Conservation (phyloP, 2,329 filamentous ascomycete genomes). For the Clarireedia monteithiana region DNA sequence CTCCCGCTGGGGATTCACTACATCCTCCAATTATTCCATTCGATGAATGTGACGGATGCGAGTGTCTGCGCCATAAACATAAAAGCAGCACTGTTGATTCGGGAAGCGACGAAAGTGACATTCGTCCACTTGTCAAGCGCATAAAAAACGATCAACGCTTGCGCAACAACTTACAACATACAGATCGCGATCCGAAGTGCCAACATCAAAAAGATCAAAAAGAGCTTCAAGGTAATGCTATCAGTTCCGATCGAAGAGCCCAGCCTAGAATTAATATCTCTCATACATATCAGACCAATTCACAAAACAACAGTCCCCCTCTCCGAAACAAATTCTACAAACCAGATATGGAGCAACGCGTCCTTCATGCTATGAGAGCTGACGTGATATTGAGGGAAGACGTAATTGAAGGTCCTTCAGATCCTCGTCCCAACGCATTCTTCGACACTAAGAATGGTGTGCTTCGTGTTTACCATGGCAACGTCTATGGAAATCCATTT, state of each 20-base stretch:
- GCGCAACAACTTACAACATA: background rate
- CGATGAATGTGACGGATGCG: background rate
- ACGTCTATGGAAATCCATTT: slow-evolving; percentile 44
- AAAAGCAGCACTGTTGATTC: slow-evolving; percentile 6
- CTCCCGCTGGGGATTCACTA: background rate
- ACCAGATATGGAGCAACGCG: slow-evolving; percentile 1
- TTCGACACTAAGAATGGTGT: slow-evolving; percentile 45
- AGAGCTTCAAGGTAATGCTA: background rate
- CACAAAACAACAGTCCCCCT: background rate
- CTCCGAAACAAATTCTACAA: background rate
- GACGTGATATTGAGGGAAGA: slow-evolving; percentile 38
- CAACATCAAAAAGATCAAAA: background rate
- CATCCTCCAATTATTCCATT: background rate
- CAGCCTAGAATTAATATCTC: background rate
- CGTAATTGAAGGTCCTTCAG: slow-evolving; percentile 42
- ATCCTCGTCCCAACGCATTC: slow-evolving; percentile 53
- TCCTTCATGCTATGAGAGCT: slow-evolving; percentile 5
- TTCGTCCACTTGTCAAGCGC: background rate
- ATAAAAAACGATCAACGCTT: background rate
- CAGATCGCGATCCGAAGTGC: background rate
- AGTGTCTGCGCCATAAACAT: background rate
- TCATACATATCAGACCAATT: background rate
- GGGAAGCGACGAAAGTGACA: background rate
- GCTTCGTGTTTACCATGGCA: slow-evolving; percentile 50
- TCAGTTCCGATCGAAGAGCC: background rate